These are phyloP conservation scores for Bruguiera sexangula DNA, from an alignment of 345 rosid species.

Conservation along the genomic window DNA sequence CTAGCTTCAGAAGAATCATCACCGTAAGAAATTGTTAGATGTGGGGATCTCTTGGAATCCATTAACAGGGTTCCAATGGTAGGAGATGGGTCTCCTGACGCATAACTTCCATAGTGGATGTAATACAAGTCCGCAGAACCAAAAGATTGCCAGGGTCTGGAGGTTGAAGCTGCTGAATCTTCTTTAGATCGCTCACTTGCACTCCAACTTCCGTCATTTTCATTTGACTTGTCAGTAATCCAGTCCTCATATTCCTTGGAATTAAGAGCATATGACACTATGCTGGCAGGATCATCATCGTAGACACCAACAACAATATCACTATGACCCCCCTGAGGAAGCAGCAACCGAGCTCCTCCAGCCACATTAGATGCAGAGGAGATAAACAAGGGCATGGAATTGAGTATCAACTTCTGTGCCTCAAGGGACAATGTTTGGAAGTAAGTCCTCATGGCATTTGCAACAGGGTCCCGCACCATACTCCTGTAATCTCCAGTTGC, in stretches of 20 bases:
- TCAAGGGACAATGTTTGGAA: slow-evolving; percentile 61
- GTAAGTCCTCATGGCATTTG: slow-evolving; percentile 52
- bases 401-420: slow-evolving; percentile 58
- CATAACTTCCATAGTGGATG: slow-evolving; percentile 47
- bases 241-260: slow-evolving; percentile 77
- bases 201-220: slow-evolving; percentile 42
- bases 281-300: slow-evolving; percentile 87
- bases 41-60: slow-evolving; percentile 68
- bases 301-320: slow-evolving; percentile 77
- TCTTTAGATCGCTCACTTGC: slow-evolving; percentile 31
- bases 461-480: slow-evolving; percentile 80
- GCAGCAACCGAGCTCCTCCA: slow-evolving; percentile 75
- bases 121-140: slow-evolving; percentile 62
- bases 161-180: slow-evolving; percentile 43
- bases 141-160: slow-evolving; percentile 64
- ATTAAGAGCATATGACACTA: slow-evolving; percentile 81
- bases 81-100: slow-evolving; percentile 46
- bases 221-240: slow-evolving; percentile 46
- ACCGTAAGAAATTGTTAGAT: slow-evolving; percentile 62
- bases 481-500: slow-evolving; percentile 79
- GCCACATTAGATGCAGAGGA: slow-evolving; percentile 61
- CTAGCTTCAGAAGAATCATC: slow-evolving; percentile 58
- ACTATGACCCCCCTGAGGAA: slow-evolving; percentile 49
- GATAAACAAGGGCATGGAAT: slow-evolving; percentile 49
- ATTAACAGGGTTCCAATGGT: slow-evolving; percentile 35